Percentiles rank a stretch among this genome's conserved stretches.
Conservation (phyloP, 1,284 basidiomycete species). For the Ceratobasidium sp. region DNA sequence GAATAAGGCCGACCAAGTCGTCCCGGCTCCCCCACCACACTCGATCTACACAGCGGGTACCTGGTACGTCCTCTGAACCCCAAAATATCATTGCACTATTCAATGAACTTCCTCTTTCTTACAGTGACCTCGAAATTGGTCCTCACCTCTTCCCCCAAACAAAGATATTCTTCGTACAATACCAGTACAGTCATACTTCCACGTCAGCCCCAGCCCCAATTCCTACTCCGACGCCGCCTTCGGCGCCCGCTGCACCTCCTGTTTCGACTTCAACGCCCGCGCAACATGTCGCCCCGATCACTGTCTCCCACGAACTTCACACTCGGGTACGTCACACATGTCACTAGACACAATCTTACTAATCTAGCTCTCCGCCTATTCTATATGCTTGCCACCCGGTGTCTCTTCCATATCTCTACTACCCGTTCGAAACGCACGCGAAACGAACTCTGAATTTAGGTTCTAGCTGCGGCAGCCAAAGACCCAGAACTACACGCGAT, state of each 20-base stretch:
- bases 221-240: background rate
- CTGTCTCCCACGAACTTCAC: slow-evolving; percentile 38
- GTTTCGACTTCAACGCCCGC: background rate
- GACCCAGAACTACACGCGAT: slow-evolving; percentile 36
- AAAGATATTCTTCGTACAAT: slow-evolving; percentile 43
- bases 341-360: too few relatives aligned
- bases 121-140: slow-evolving; percentile 39
- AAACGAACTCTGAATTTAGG: background rate
- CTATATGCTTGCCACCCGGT: too few relatives aligned
- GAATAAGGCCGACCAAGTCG: slow-evolving; percentile 34
- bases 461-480: slow-evolving; percentile 43
- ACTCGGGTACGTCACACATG: slow-evolving; percentile 12
- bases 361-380: too few relatives aligned
- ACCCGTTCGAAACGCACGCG: too few relatives aligned
- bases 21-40: slow-evolving; percentile 32
- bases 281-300: slow-evolving; percentile 28
- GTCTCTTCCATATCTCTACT: too few relatives aligned
- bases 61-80: slow-evolving; percentile 20
- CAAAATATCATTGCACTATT: too few relatives aligned
- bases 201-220: slow-evolving; percentile 4
- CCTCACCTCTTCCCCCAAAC: slow-evolving; percentile 41
- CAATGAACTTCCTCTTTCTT: background rate
- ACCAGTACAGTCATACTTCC: slow-evolving; percentile 21
- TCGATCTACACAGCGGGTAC: slow-evolving; percentile 18
- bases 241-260: background rate